phyloP scores from a whole-genome alignment of 2,329 filamentous ascomycete genomes.

The Mycocentrospora acerina region DNA sequence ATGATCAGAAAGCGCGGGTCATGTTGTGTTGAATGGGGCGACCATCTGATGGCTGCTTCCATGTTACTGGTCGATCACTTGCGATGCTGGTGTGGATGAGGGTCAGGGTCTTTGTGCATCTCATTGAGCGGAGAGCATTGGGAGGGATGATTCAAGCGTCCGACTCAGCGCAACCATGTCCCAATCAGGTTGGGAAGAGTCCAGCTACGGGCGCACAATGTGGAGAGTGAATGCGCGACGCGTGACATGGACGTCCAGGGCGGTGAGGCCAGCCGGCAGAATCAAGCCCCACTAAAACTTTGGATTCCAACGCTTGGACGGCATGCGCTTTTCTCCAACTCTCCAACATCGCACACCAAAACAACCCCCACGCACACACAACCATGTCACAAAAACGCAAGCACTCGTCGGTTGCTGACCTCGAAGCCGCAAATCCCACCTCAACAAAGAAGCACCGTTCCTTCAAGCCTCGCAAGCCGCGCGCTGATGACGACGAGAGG shows the following conservation, averaged over 20 bases:
- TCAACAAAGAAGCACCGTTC: slow-evolving; percentile 28
- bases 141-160: background rate
- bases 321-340: slow-evolving; percentile 9
- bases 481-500: slow-evolving; percentile 24
- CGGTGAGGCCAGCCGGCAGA: slow-evolving; percentile 15
- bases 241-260: slow-evolving; percentile 21
- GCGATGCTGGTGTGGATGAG: background rate
- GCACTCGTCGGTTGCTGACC: slow-evolving; percentile 22
- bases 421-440: slow-evolving; percentile 9
- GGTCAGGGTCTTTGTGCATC: background rate
- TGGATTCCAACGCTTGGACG: slow-evolving; percentile 2
- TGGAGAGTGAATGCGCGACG: slow-evolving; percentile 17
- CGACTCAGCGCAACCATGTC: background rate
- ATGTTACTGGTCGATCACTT: slow-evolving; percentile 40
- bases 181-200: background rate
- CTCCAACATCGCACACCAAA: slow-evolving; percentile 1
- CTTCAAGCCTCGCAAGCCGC: slow-evolving; percentile 18
- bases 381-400: slow-evolving; percentile 42
- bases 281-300: slow-evolving; percentile 39
- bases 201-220: background rate
- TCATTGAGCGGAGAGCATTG: slow-evolving; percentile 4
- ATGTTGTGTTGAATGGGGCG: slow-evolving; percentile 55
- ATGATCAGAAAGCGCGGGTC: slow-evolving; percentile 62
- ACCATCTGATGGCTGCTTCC: slow-evolving; percentile 66
- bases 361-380: background rate